Evolutionary conservation across 1,139 yeast species (phyloP).

Genomic region (Sugiyamaella neomexicana): DNA sequence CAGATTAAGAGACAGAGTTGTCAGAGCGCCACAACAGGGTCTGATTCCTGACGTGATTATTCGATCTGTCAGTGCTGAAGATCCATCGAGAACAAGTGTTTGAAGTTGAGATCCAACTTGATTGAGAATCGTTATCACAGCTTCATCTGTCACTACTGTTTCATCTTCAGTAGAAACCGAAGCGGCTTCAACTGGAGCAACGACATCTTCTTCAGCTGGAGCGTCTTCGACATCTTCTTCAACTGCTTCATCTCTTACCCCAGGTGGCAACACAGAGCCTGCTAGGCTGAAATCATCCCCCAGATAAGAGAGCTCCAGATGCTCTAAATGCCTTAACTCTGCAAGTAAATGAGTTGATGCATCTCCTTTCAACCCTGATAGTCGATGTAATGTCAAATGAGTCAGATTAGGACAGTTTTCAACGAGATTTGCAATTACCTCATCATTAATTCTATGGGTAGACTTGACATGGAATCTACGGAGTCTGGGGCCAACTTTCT

Average conservation of each 20-base stretch:
- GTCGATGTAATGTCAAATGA: constrained; percentile 56
- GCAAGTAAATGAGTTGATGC: constrained; percentile 68
- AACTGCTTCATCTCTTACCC: neutral
- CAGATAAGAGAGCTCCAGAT: constrained; percentile 66
- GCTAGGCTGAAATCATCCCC: constrained; percentile 18
- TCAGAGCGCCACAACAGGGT: constrained; percentile 56
- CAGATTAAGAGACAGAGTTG: constrained; percentile 52
- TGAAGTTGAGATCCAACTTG: constrained; percentile 62
- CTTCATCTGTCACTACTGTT: constrained; percentile 66
- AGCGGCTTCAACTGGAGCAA: neutral
- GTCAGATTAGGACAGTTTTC: constrained; percentile 56
- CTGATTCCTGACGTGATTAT: constrained; percentile 59
- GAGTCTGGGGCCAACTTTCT: constrained; percentile 48
- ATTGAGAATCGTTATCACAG: constrained; percentile 63
- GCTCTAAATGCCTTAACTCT: constrained; percentile 53
- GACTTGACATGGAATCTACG: constrained; percentile 64
- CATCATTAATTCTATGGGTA: constrained; percentile 79
- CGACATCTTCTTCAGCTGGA: constrained; percentile 9
- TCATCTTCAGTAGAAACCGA: neutral
- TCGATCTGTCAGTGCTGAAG: constrained; percentile 66
- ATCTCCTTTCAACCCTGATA: constrained; percentile 67
- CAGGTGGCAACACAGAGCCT: neutral
- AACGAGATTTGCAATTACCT: constrained; percentile 60
- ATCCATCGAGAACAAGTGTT: constrained; percentile 66
- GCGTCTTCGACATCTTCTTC: neutral